These are phyloP conservation scores for Phaffia tasmanica DNA, from an alignment of 768 basidiomycete species.

Conservation along the genomic window DNA sequence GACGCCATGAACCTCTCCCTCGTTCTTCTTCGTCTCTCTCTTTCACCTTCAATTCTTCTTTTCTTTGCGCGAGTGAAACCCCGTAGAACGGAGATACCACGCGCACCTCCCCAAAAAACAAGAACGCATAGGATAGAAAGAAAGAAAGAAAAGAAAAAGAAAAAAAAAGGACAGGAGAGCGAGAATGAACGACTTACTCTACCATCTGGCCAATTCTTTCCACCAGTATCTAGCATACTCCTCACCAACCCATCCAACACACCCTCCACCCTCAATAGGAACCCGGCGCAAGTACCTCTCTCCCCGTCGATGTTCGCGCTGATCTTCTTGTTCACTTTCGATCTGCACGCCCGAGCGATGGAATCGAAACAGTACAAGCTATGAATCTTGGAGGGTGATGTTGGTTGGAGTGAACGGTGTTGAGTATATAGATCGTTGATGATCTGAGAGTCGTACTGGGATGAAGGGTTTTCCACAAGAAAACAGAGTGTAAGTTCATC, in stretches of 20 bases:
- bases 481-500: background rate
- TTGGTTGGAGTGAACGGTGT: conserved; percentile 61
- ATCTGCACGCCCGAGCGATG: conserved; percentile 69
- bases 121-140: background rate
- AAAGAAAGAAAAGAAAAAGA: background rate
- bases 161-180: background rate
- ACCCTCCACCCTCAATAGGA: conserved; percentile 79
- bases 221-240: conserved; percentile 55
- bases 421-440: conserved; percentile 80
- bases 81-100: background rate
- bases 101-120: background rate
- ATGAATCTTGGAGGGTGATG: conserved; percentile 53
- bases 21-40: too few relatives aligned
- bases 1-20: too few relatives aligned
- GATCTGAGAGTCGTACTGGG: conserved; percentile 70
- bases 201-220: conserved; percentile 50
- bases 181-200: conserved; percentile 59
- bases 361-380: conserved; percentile 93
- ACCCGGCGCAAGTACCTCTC: conserved; percentile 50
- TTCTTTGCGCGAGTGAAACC: too few relatives aligned
- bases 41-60: too few relatives aligned
- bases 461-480: background rate
- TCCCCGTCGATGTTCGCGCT: conserved; percentile 1
- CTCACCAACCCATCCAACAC: conserved; percentile 78
- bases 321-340: conserved; percentile 51